Conservation (phyloP, 2,329 filamentous ascomycete genomes). For the Septoria petroselini region DNA sequence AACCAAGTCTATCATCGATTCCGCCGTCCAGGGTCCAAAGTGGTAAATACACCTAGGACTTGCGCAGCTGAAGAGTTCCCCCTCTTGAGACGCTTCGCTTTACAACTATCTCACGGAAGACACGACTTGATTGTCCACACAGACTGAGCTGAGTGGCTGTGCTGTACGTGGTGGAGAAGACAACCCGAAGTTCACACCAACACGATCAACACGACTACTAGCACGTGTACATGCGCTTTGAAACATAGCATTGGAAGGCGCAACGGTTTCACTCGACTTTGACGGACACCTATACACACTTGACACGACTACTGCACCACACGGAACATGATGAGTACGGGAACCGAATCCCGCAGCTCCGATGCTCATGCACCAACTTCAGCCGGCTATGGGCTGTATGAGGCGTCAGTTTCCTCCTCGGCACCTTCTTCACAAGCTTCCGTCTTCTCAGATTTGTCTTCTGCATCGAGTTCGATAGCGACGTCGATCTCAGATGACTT, state of each 20-base stretch:
- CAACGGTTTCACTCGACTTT: slow-evolving; percentile 24
- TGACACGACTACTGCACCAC: slow-evolving; percentile 27
- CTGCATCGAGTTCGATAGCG: slow-evolving; percentile 50
- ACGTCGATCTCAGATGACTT: slow-evolving; percentile 59
- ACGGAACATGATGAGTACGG: slow-evolving; percentile 32
- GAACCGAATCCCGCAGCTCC: slow-evolving; percentile 20
- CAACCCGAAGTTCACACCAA: background rate
- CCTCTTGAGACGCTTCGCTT: slow-evolving; percentile 7
- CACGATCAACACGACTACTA: background rate
- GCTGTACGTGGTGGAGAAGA: background rate
- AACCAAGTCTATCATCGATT: slow-evolving; percentile 30
- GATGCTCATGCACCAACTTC: slow-evolving; percentile 38
- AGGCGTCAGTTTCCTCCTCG: slow-evolving; percentile 68
- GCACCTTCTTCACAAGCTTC: slow-evolving; percentile 74
- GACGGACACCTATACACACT: slow-evolving; percentile 28
- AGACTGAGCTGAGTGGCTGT: slow-evolving; percentile 16
- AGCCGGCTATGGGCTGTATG: slow-evolving; percentile 54
- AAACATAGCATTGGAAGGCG: slow-evolving; percentile 36
- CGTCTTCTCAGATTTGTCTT: slow-evolving; percentile 66
- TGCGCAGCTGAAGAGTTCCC: slow-evolving; percentile 14
- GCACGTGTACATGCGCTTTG: slow-evolving; percentile 26
- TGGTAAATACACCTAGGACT: slow-evolving; percentile 19
- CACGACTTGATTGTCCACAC: slow-evolving; percentile 23
- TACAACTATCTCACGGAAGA: slow-evolving; percentile 19
- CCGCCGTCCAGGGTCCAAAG: slow-evolving; percentile 19